Evolutionary conservation across 192 early-diverging fungal species (phyloP).

Genomic region (Backusella westeae): DNA sequence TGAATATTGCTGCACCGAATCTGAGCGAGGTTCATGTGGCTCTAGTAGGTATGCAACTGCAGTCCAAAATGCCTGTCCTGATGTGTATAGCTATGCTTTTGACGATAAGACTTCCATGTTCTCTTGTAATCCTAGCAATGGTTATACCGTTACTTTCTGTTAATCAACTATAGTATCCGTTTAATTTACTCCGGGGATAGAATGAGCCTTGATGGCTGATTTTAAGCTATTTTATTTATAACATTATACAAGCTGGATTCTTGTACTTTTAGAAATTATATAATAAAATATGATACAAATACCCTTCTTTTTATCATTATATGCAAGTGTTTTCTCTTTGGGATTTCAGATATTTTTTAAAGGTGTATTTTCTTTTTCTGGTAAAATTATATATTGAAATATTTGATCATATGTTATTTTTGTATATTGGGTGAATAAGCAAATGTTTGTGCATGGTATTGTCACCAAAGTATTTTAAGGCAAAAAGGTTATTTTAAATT

Average conservation of each 20-base stretch:
- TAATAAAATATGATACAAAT: background rate
- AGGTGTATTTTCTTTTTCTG: background rate
- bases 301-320: background rate
- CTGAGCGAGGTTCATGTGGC: conserved; percentile 2
- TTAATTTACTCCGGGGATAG: background rate
- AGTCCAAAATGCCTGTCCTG: conserved; percentile 13
- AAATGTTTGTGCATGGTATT: background rate
- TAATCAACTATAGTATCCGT: background rate
- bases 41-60: background rate
- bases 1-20: conserved; percentile 23
- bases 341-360: background rate
- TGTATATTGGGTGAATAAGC: no score
- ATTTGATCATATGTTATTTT: background rate
- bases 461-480: background rate
- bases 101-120: conserved; percentile 31
- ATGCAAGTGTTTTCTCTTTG: background rate
- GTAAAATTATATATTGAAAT: background rate
- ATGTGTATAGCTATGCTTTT: conserved; percentile 20
- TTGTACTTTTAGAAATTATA: background rate
- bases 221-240: background rate
- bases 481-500: background rate
- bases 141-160: conserved; percentile 29
- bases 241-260: background rate
- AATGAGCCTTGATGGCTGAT: background rate
- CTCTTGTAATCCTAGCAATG: conserved; percentile 9